phyloP scores from a whole-genome alignment of 176 grass and related monocot genomes.

The Avena sativa region DNA sequence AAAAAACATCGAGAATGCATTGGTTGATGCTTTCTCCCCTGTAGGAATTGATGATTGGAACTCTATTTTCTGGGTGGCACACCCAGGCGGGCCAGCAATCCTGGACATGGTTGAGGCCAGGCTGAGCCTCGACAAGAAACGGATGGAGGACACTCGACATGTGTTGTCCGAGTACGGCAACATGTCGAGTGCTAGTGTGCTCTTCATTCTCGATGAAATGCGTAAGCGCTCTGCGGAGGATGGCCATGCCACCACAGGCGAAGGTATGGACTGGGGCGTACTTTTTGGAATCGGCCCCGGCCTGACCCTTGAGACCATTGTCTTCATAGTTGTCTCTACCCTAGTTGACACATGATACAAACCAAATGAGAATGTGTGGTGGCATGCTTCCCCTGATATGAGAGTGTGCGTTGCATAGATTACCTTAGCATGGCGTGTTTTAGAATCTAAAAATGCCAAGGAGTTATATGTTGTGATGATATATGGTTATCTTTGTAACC shows the following conservation, averaged over 20 bases:
- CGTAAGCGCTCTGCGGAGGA: conserved; percentile 70
- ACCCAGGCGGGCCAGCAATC: conserved; percentile 73
- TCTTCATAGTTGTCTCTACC: conserved; percentile 22
- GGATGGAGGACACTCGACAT: conserved; percentile 66
- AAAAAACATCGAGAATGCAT: conserved; percentile 78
- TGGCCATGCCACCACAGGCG: conserved; percentile 63
- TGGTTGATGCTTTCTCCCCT: conserved; percentile 63
- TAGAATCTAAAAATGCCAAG: too few species aligned
- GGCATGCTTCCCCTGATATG: too few species aligned
- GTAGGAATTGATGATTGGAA: conserved; percentile 74
- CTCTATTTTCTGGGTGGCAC: conserved; percentile 86
- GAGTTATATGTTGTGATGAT: too few species aligned
- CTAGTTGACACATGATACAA: too few species aligned
- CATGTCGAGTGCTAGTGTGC: conserved; percentile 85
- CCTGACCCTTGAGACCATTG: conserved; percentile 85
- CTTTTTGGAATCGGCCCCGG: conserved; percentile 88
- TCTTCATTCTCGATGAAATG: conserved; percentile 94
- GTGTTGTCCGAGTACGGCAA: conserved; percentile 73
- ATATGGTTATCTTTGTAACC: too few species aligned
- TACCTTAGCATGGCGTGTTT: too few species aligned
- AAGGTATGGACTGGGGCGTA: conserved; percentile 82
- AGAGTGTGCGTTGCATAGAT: too few species aligned
- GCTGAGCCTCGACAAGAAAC: conserved; percentile 51
- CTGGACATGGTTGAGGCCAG: conserved; percentile 85
- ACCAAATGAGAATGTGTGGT: too few species aligned